These are phyloP conservation scores for Curvularia lunata DNA, from an alignment of 2,329 filamentous ascomycete species.

Conservation along the genomic window DNA sequence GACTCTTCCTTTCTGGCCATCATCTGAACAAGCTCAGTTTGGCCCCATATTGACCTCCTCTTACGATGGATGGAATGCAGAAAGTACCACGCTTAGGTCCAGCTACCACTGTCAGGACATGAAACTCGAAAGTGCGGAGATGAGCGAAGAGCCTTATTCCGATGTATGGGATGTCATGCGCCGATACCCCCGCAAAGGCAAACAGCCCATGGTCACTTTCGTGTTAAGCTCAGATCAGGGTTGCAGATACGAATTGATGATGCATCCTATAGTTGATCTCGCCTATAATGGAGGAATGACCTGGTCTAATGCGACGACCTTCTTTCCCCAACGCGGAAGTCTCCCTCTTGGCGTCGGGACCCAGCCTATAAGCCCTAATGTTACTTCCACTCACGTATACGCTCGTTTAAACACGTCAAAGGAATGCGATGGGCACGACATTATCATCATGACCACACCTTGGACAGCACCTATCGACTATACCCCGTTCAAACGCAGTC, in stretches of 20 bases:
- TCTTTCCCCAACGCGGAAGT: too few relatives aligned
- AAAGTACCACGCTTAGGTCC: neutral
- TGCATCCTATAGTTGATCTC: too few relatives aligned
- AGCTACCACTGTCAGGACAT: neutral
- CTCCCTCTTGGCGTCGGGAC: too few relatives aligned
- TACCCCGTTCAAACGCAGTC: neutral
- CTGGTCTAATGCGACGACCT: too few relatives aligned
- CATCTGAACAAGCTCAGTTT: neutral
- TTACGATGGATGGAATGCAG: neutral
- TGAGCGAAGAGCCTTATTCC: too few relatives aligned
- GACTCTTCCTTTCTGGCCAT: neutral
- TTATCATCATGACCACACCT: slow-evolving; percentile 26
- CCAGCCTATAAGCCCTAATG: too few relatives aligned
- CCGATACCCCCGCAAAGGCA: slow-evolving; percentile 19
- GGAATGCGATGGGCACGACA: slow-evolving; percentile 21
- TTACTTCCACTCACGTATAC: slow-evolving; percentile 9
- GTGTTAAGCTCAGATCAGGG: slow-evolving; percentile 6
- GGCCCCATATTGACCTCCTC: neutral
- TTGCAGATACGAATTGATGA: too few relatives aligned
- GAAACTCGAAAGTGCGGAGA: neutral
- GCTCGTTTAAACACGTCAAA: slow-evolving; percentile 19
- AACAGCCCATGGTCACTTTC: slow-evolving; percentile 23
- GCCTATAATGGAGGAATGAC: too few relatives aligned
- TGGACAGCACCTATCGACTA: slow-evolving; percentile 18
- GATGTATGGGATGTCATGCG: slow-evolving; percentile 4